Base-by-base conservation (phyloP, 345 rosid genomes). In the Tarenaya hassleriana region DNA sequence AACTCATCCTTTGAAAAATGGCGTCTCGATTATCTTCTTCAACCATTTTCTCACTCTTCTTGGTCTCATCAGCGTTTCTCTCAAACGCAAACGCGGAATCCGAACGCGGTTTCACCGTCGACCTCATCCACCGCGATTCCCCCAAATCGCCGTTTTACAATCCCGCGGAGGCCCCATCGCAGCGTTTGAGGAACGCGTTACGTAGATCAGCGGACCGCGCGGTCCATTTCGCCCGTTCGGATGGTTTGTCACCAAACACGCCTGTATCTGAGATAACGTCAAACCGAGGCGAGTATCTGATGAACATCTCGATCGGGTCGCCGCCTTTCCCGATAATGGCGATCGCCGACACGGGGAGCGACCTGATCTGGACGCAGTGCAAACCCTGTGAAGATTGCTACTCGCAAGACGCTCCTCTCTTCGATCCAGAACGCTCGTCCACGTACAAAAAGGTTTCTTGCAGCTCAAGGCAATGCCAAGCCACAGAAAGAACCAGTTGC, bases 371-470 rank as follows among this genome's bases (percentile, higher is more conserved):
- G 75, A 71, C 69, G 5, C 72, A 71, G 15, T 71, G 75, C 47
- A 38, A 53, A 21, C 72, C 75, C 0, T 71, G 82, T 42, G 0
- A 14, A 0, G 21, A 57, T 0, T 83, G 84, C 54, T 75, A 41
- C 62, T 0, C 56, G 10, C 79, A 72, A 16, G 47, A 8, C 0
- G 56, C 35, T 55, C 73, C 79, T 1, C 16, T 74, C 12, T 76
- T 83, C 9, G 61, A 71, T 48, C 77, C 76, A 12, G 14, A 42
- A 12, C 1, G 50, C 0, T 86, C 86, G 6, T 59, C 74, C 3
- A 75, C 86, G 1, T 79, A 62, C 61, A 62, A 16, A 47, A 21
- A 18, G 4, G 0, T 73, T 43, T 17, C 75, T 27, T 77, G 90
- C 55, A 12, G 35, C 11, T 34, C 84, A 27, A 21, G 13, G 0